Conservation (phyloP, 2,329 filamentous ascomycete genomes). For the Fusarium camptoceras region DNA sequence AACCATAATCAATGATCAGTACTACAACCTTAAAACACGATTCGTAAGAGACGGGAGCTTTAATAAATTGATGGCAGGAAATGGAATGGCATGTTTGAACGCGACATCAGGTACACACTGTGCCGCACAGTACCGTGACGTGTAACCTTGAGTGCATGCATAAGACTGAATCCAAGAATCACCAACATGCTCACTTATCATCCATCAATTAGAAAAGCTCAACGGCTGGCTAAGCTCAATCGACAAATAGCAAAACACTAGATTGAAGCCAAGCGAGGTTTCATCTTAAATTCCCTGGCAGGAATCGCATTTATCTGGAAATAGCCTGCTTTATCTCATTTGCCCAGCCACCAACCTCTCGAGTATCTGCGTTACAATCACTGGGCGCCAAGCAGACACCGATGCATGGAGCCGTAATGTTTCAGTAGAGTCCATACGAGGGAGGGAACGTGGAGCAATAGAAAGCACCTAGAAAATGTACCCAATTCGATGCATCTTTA, state of each 20-base stretch:
- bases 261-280: constrained; percentile 5
- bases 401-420: constrained; percentile 12
- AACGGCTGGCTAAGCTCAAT: constrained; percentile 16
- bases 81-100: neutral
- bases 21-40: neutral
- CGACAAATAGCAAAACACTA: constrained; percentile 9
- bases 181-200: neutral
- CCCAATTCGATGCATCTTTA: neutral
- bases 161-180: neutral
- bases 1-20: neutral
- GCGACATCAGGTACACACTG: constrained; percentile 12
- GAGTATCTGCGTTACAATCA: constrained; percentile 5
- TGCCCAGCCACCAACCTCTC: constrained; percentile 8
- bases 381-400: neutral
- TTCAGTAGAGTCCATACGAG: neutral
- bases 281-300: constrained; percentile 18
- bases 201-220: neutral
- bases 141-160: constrained; percentile 14
- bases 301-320: neutral
- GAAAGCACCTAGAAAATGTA: neutral
- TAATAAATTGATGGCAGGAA: neutral
- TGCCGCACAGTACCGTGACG: constrained; percentile 2
- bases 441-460: constrained; percentile 8
- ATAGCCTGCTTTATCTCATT: constrained; percentile 4
- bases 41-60: neutral